Evolutionary conservation across 2,329 filamentous ascomycete genomes (phyloP).

Genomic region (Clarireedia hainanense): DNA sequence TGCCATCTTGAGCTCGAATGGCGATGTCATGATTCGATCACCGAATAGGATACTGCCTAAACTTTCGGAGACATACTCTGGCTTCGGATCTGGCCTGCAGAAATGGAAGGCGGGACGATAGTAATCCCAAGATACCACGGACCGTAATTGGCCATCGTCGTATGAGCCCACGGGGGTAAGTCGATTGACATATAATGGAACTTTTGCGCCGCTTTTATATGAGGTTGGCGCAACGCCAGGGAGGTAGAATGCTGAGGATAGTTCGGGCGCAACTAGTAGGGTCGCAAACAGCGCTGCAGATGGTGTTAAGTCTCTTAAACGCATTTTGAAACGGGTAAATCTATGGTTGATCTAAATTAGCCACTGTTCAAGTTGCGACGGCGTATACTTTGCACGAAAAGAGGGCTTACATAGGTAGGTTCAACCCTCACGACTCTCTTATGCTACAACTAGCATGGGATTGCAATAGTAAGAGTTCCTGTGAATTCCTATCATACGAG

Average conservation of each 20-base stretch:
- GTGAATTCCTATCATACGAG: not conserved
- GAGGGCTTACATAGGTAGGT: constrained; percentile 3
- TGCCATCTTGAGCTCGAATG: constrained; percentile 81
- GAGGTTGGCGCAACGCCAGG: constrained; percentile 92
- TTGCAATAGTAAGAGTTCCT: not conserved
- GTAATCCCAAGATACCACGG: constrained; percentile 95
- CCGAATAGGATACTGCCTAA: constrained; percentile 95
- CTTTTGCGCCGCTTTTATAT: constrained; percentile 70
- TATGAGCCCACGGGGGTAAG: constrained; percentile 77
- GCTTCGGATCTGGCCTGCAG: constrained; percentile 70
- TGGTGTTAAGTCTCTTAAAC: constrained; percentile 24
- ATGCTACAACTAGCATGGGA: constrained; percentile 1
- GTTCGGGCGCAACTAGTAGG: constrained; percentile 42
- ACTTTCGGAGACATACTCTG: constrained; percentile 76
- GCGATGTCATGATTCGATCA: constrained; percentile 94
- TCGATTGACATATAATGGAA: constrained; percentile 87
- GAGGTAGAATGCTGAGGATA: constrained; percentile 78
- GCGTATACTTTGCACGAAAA: not conserved
- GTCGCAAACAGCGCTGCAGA: constrained; percentile 43
- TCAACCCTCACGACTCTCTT: not conserved
- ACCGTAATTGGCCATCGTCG: constrained; percentile 73
- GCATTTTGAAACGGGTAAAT: constrained; percentile 21
- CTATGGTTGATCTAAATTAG: not conserved
- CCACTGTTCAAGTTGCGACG: not conserved
- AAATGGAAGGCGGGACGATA: constrained; percentile 85